phyloP scores from a whole-genome alignment of 2,329 filamentous ascomycete species.

The Aureobasidium zeae region DNA sequence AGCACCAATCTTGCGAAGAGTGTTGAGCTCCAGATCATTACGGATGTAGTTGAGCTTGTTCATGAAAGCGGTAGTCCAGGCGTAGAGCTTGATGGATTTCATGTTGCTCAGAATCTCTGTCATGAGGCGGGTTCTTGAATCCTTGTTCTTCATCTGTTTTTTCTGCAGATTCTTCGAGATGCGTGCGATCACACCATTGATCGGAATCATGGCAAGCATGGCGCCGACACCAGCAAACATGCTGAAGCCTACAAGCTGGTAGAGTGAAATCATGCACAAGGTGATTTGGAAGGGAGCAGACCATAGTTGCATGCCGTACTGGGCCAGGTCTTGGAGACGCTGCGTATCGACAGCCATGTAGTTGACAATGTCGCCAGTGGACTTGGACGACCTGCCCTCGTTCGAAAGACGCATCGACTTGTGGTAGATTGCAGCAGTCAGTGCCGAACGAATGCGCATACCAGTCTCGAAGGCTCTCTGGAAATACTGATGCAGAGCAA shows the following conservation, averaged over 20 bases:
- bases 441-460: conserved; percentile 88
- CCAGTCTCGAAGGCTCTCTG: conserved; percentile 89
- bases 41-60: conserved; percentile 92
- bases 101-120: conserved; percentile 99
- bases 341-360: conserved; percentile 99
- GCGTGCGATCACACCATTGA: conserved; percentile 85
- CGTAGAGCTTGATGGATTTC: conserved; percentile 97
- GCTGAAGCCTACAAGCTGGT: conserved; percentile 86
- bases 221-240: conserved; percentile 93
- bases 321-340: conserved; percentile 84
- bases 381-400: conserved; percentile 79
- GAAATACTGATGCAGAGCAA: conserved; percentile 94
- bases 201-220: conserved; percentile 95
- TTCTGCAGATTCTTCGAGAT: conserved; percentile 95
- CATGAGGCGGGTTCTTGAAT: conserved; percentile 82
- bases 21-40: conserved; percentile 93
- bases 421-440: conserved; percentile 84
- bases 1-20: conserved; percentile 88
- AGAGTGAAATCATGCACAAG: conserved; percentile 91
- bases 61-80: conserved; percentile 96
- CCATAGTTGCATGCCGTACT: conserved; percentile 93
- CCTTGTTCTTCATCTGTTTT: conserved; percentile 98
- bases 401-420: conserved; percentile 88
- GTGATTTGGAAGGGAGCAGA: conserved; percentile 94
- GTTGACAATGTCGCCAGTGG: conserved; percentile 96